phyloP scores from a whole-genome alignment of 1,284 basidiomycete species.

The Rhodofomes roseus region DNA sequence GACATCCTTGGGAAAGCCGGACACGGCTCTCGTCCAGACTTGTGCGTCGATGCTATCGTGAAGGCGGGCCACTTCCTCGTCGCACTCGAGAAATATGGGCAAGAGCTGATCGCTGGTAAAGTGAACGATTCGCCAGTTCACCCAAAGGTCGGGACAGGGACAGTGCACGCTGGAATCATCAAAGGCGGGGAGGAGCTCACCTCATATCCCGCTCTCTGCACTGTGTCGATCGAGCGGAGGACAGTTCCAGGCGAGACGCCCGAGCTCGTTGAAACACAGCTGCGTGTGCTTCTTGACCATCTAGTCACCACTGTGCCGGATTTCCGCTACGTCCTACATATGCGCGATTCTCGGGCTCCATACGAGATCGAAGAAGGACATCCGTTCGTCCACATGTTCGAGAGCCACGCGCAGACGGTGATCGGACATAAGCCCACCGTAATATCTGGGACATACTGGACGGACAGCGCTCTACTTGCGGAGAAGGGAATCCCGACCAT shows the following conservation, averaged over 20 bases:
- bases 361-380: constrained; percentile 2
- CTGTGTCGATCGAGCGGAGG: constrained; percentile 7
- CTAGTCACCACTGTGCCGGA: background rate
- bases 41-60: constrained; percentile 9
- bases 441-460: constrained; percentile 5
- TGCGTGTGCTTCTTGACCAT: constrained; percentile 3
- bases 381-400: constrained; percentile 4
- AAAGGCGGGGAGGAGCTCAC: constrained; percentile 10
- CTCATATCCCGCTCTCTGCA: constrained; percentile 9
- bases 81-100: constrained; percentile 7
- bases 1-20: constrained; percentile 9
- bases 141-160: constrained; percentile 2
- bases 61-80: constrained; percentile 12
- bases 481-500: constrained; percentile 8
- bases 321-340: constrained; percentile 5
- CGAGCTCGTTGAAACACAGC: constrained; percentile 1
- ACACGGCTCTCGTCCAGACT: constrained; percentile 9
- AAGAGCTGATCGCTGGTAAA: background rate
- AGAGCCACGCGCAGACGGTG: background rate
- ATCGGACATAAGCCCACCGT: background rate
- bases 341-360: constrained; percentile 6
- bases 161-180: constrained; percentile 7
- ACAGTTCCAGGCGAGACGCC: constrained; percentile 11
- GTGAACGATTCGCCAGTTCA: background rate
- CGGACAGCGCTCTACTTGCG: constrained; percentile 8